Evolutionary conservation across 2,329 filamentous ascomycete genomes (phyloP), one percentile per base, ranked within the genome.

Genomic region (Exophiala dermatitidis): DNA sequence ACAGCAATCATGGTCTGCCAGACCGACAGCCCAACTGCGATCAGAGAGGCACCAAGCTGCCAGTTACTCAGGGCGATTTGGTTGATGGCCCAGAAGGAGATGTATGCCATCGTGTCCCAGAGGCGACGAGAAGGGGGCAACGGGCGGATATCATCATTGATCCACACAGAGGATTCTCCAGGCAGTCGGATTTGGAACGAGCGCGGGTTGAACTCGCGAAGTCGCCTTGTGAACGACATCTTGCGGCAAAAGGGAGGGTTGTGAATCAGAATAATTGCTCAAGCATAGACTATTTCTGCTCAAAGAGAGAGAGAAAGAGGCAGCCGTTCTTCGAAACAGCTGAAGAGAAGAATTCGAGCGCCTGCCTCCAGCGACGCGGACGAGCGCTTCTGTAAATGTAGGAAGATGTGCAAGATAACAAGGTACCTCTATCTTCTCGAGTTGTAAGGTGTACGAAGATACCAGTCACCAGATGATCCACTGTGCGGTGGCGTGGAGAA

Each of bases 1-100:
- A 66, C 67, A 28, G 63, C 64, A 45, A 89, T 72, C 85, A 85
- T 89, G 2, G 86, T 85, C 71, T 94, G 88, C 89, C 89, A 95
- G 88, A 89, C 94, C 4, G 87, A 88, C 26, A 94, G 75, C 7
- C 88, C 88, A 8, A 66, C 49, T 3, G 67, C 63, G 31, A 70
- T 64, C 43, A 70, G 57, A 0, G 66, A 68, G 40, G 64, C 65
- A n/a, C 66, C 65, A 4, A 61, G 64, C 62, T 66, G 63, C 26
- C 66, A 68, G 1, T 57, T 63, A 7, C 40, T 46, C 10, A 56
- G 45, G 45, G 53, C 53, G 56, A 68, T 72, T 54, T 76, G 75
- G 59, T 74, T 69, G 43, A 77, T 59, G 31, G 58, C 59, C 60
- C 60, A 61, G 43, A 53, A 42, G 45, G 59, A 50, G n/a, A 52